Evolutionary conservation across 257 asterid genomes (phyloP).

Genomic region (Plectranthus barbatus): DNA sequence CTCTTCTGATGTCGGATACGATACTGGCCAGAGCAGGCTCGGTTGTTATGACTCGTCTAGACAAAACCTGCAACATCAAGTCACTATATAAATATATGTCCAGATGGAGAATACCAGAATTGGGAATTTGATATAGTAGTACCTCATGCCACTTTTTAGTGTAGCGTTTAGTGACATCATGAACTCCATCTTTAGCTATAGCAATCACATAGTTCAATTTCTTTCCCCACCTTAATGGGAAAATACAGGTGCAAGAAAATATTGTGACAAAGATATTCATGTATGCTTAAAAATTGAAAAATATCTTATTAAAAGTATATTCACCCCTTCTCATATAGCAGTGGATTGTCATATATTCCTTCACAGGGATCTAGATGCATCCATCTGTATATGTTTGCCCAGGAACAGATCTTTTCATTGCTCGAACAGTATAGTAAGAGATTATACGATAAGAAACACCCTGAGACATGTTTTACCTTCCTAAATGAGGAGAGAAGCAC

Average conservation of each 20-base stretch:
- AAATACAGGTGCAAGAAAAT: slow-evolving; percentile 20
- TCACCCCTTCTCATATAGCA: slow-evolving; percentile 94
- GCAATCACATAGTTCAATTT: slow-evolving; percentile 67
- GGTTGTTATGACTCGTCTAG: slow-evolving; percentile 56
- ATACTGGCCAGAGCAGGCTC: slow-evolving; percentile 50
- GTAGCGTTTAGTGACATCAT: slow-evolving; percentile 94
- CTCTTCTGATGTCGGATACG: slow-evolving; percentile 49
- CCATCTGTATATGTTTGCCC: slow-evolving; percentile 63
- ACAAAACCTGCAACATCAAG: slow-evolving; percentile 49
- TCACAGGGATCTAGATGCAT: slow-evolving; percentile 99
- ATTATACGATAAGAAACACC: slow-evolving; percentile 6
- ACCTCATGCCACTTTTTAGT: slow-evolving; percentile 94
- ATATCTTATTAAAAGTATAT: too few species aligned
- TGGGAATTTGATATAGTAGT: slow-evolving; percentile 4
- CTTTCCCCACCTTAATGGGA: slow-evolving; percentile 73
- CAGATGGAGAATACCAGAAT: background rate
- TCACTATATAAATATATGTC: background rate
- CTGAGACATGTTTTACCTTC: slow-evolving; percentile 45
- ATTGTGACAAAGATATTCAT: background rate
- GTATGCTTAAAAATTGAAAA: background rate
- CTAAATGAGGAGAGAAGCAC: slow-evolving; percentile 71
- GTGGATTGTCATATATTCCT: slow-evolving; percentile 86
- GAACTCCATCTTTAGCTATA: slow-evolving; percentile 72
- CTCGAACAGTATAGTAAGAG: slow-evolving; percentile 6
- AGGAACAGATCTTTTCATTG: slow-evolving; percentile 7